Base-by-base conservation (phyloP, 257 asterid genomes). In the Marsdenia floribunda region DNA sequence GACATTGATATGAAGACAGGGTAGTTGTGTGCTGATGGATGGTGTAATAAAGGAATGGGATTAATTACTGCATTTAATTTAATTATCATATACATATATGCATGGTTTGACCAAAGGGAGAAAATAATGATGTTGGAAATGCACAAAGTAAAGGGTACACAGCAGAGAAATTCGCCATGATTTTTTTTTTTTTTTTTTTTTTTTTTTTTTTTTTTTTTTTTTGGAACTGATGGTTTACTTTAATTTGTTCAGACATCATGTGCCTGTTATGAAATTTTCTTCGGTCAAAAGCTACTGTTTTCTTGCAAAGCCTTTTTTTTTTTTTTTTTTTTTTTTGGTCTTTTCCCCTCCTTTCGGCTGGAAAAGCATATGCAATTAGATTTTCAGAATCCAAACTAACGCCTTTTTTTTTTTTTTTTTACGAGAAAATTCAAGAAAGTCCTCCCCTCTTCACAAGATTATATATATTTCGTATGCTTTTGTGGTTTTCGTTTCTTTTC, bases 271-370 rank as follows among this genome's bases (percentile, higher is more conserved):
- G 46, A 10, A 9, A 12, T 7, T 38, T 16, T 18, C 29, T 6
- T 3, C 26, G 26, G 75, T 80, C 78, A 29, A 72, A 72, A 24
- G 80, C 49, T 72, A 18, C 0, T 9, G 26, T 16, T 74, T 74
- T 54, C 33, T 29, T 64, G 16, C 66, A 11, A 38, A 71, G n/a
- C 15, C 1, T 21, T 33, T 33, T 63, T 14, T 13, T 63, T 26
- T 11, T 52, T n/a, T n/a, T n/a, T n/a, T n/a, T n/a, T n/a, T n/a
- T n/a, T n/a, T n/a, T n/a, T n/a, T n/a, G n/a, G n/a, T n/a, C n/a
- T n/a, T n/a, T 3, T 16, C 14, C 14, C 21, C 74, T 64, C 33
- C 73, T 80, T 80, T 80, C 83, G 80, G 83, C 83, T 68, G 26
- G 22, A 57, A 80, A 80, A 74, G 71, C 75, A 65, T 44, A 66